Base-by-base conservation (phyloP, 805 yeast genomes). In the Clavispora carvajalis region DNA sequence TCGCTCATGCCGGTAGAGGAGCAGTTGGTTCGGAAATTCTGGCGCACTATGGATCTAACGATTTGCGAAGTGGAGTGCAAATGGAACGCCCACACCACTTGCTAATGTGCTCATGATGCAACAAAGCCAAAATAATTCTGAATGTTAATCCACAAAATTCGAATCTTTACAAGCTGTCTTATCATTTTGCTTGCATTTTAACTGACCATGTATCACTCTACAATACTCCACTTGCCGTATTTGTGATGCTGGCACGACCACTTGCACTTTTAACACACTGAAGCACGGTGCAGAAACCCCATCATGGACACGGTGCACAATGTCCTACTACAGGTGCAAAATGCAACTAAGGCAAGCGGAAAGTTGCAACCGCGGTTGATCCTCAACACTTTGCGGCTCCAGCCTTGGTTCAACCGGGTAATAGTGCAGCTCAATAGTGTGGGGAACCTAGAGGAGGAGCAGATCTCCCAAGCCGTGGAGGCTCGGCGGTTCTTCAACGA, bases 281-380 rank as follows among this genome's bases (percentile, higher is more conserved):
- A 16, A 33, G 18, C 13, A n/a, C 15, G 13, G n/a, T 25, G 18
- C 9, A 22, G 11, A 10, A 6, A 7, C 10, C 16, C 30, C 7
- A n/a, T 7, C 9, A 58, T 56, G 62, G 52, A 56, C 24, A 38
- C 38, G 11, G 40, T 53, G 18, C 51, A 50, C 24, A 50, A 49
- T 36, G 59, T 43, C 25, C 44, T 58, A 13, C 57, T 58, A 13
- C 69, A 62, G 16, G 58, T 65, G 35, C 67, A 69, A 61, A 49
- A 60, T 1, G 48, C 45, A 4, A 42, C 59, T 9, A 46, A 47
- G 26, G 41, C 52, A 7, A 54, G 56, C 10, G 40, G 47, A 3
- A 41, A 41, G n/a, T 56, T 49, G 13, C 62, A 56, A 33, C 46
- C 54, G 4, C 43, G 38, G 5, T 49, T 45, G 23, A 38, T 65